Base-by-base conservation (phyloP, 192 early-diverging fungal species). In the Jimgerdemannia flammicorona region DNA sequence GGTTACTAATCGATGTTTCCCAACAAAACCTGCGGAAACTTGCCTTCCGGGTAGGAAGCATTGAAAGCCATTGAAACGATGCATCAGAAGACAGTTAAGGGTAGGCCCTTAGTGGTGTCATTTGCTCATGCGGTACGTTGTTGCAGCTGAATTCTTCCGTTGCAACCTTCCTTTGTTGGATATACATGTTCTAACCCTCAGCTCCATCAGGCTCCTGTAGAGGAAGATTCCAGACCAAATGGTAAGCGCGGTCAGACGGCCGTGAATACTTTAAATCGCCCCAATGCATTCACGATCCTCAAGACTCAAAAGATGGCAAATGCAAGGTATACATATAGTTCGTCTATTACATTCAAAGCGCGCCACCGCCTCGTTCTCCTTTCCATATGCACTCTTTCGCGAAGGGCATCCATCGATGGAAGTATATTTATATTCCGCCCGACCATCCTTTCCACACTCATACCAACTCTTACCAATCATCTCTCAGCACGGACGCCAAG, bases 71-170 rank as follows among this genome's bases (percentile, higher is more conserved):
- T 91, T 63, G 74, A 76, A 19, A 76, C 79, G 3, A 79, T 92
- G 83, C 77, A 91, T 78, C 83, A 85, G 7, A 84, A 83, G 65
- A 72, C 79, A 2, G 77, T 93, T 18, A 89, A 87, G 49, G 75
- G 81, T 19, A 79, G 88, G 29, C 79, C 84, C 7, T 82, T 93
- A 40, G 86, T 84, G 9, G 91, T 93, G n/a, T 88, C 90, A 2
- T 83, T 87, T 44, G 86, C 88, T 14, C 81, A 85, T 70, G 75
- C 84, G 75, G 89, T 89, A 86, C 79, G 66, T 72, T 29, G 11
- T 44, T 42, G n/a, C 8, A 40, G 49, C 14, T 10, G 43, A 64
- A 68, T 70, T 59, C 19, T 54, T 74, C 44, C 43, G 42, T 70
- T 19, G 63, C 29, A 29, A 1, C 29, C 44, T 79, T 63, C 19